Evolutionary conservation across 2,329 filamentous ascomycete genomes (phyloP).

Genomic region (Aspergillus glaucus): DNA sequence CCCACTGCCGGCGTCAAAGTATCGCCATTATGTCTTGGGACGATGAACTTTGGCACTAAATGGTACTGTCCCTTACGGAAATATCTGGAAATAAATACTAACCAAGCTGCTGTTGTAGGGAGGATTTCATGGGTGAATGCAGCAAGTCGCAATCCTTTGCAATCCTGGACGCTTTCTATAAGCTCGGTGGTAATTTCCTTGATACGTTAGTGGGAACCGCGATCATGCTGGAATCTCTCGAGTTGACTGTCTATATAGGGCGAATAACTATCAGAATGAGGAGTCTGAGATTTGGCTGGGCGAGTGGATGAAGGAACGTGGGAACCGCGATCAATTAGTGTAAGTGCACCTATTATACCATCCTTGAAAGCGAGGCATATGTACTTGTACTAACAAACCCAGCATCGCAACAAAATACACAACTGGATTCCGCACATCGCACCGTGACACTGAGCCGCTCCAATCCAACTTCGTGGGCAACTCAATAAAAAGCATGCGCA

Average conservation of each 20-base stretch:
- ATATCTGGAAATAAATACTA: not conserved
- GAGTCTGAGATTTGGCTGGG: conserved; percentile 48
- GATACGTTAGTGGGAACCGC: conserved; percentile 39
- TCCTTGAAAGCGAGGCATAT: not conserved
- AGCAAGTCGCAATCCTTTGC: conserved; percentile 41
- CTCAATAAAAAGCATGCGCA: conserved; percentile 21
- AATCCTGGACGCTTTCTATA: conserved; percentile 44
- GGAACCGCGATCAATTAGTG: conserved; percentile 47
- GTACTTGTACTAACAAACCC: not conserved
- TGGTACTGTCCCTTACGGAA: not conserved
- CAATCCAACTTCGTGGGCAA: conserved; percentile 32
- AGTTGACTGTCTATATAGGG: conserved; percentile 4
- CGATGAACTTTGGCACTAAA: conserved; percentile 27
- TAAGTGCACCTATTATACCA: not conserved
- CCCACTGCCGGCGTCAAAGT: conserved; percentile 24
- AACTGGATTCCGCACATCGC: conserved; percentile 23
- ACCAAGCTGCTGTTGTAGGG: not conserved
- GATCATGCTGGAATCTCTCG: conserved; percentile 40
- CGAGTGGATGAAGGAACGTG: conserved; percentile 46
- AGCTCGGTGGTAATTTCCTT: conserved; percentile 47
- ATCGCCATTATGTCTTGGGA: conserved; percentile 25
- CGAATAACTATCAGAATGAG: conserved; percentile 46
- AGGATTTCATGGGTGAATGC: conserved; percentile 25
- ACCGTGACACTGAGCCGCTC: conserved; percentile 20
- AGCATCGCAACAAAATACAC: conserved; percentile 50